A percentile compares a stretch with the other conserved stretches of the same genome.
Conservation (phyloP, 2,329 filamentous ascomycete species). For the Akanthomyces dipterigenus region DNA sequence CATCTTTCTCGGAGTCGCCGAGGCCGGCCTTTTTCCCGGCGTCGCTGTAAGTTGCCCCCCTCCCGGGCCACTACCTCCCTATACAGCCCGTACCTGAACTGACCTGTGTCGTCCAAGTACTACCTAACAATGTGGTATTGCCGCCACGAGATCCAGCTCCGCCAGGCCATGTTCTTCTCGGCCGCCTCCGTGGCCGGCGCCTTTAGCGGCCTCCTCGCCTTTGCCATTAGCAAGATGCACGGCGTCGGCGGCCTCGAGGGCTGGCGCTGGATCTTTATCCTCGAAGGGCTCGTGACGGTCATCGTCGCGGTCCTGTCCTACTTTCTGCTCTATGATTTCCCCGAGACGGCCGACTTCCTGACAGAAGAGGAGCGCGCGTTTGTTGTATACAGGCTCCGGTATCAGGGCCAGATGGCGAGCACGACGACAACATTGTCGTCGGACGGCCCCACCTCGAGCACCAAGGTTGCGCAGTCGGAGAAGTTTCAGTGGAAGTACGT, state of each 20-base stretch:
- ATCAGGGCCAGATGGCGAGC: conserved; percentile 8
- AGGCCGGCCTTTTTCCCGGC: conserved; percentile 60
- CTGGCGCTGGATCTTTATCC: conserved; percentile 58
- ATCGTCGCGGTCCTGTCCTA: conserved; percentile 58
- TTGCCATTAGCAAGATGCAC: conserved; percentile 60
- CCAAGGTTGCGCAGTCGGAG: conserved; percentile 54
- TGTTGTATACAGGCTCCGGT: conserved; percentile 55
- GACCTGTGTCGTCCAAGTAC: conserved; percentile 30
- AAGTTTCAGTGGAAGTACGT: conserved; percentile 66
- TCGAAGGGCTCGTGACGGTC: conserved; percentile 62
- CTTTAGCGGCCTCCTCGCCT: conserved; percentile 64
- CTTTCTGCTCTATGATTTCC: conserved; percentile 74
- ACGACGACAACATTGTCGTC: background rate
- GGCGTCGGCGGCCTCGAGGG: conserved; percentile 46
- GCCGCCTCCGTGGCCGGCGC: conserved; percentile 70
- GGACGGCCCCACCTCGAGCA: conserved; percentile 11
- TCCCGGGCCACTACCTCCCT: no score
- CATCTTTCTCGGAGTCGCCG: conserved; percentile 57
- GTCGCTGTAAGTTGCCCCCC: conserved; percentile 31
- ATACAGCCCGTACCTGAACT: background rate
- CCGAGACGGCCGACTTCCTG: conserved; percentile 65
- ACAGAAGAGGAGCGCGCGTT: conserved; percentile 57
- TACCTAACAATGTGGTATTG: conserved; percentile 77
- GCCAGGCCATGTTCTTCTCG: conserved; percentile 69
- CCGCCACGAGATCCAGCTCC: conserved; percentile 65